Evolutionary conservation across 345 rosid genomes (phyloP), one percentile per base, ranked within the genome.

Genomic region (Chamaenerion angustifolium): DNA sequence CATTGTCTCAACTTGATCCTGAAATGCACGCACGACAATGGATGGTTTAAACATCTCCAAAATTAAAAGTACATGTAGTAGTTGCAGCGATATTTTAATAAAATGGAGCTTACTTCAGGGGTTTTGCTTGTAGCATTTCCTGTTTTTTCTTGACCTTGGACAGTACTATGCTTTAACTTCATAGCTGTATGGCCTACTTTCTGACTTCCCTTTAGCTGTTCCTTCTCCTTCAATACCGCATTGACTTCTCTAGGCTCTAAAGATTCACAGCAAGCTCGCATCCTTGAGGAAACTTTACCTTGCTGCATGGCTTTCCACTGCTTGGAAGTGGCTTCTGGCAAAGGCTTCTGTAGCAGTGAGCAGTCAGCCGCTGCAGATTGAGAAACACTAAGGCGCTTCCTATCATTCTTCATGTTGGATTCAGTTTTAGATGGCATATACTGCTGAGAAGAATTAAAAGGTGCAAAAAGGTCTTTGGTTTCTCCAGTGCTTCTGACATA

Each of bases 1-100:
- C 62, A 76, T 70, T 45, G 69, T 52, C 68, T 64, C 74, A 43
- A 16, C 16, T 65, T 56, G 71, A 61, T 79, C 86, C 96, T 82
- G 51, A 55, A 63, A 60, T 63, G 48, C 45, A 56, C 42, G 15
- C 23, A 58, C 40, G 53, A n/a, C 17, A 9, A 12, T 15, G 8
- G 10, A 31, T 5, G 37, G 37, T 2, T 3, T 31, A 31, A 31
- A 31, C 37, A 8, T 31, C 37, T 31, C 37, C 5, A 8, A 5
- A 31, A 31, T 8, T 1, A 5, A 31, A 31, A 31, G 1, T 31
- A 2, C 37, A 31, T 31, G 7, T 5, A 31, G 37, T 7, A 31
- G 37, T 31, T 31, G 37, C 7, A 23, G 37, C 7, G 1, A 45
- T 55, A 45, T 27, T 40, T 6, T 37, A 45, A 13, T n/a, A 16